Percentiles rank a stretch among this genome's conserved stretches.
These are phyloP conservation scores for Myxozyma lipomycoides DNA, from an alignment of 805 yeast genomes.

Conservation along the genomic window DNA sequence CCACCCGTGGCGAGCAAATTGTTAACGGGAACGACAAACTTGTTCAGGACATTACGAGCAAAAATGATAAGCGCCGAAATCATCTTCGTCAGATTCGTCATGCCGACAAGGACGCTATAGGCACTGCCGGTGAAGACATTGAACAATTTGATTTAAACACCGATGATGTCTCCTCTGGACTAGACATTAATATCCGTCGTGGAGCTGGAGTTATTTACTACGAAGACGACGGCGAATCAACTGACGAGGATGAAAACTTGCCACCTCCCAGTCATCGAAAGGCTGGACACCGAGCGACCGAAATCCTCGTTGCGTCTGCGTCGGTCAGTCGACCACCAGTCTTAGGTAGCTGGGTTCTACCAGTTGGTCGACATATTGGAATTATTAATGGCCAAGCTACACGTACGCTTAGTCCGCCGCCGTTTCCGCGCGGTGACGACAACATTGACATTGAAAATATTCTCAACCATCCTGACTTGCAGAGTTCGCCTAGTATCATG, in stretches of 20 bases:
- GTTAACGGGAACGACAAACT: slow-evolving; percentile 26
- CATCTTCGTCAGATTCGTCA: slow-evolving; percentile 1
- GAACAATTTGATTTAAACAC: slow-evolving; percentile 18
- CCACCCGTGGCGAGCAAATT: slow-evolving; percentile 33
- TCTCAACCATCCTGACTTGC: slow-evolving; percentile 1
- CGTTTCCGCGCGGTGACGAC: slow-evolving; percentile 18
- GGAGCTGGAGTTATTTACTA: slow-evolving; percentile 37
- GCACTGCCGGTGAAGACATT: slow-evolving; percentile 27
- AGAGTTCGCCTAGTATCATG: slow-evolving; percentile 11
- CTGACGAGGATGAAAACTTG: slow-evolving; percentile 84
- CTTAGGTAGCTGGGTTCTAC: slow-evolving; percentile 84
- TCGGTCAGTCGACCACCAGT: slow-evolving; percentile 88
- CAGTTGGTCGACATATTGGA: slow-evolving; percentile 75
- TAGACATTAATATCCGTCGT: slow-evolving; percentile 29
- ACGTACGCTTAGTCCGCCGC: slow-evolving; percentile 62
- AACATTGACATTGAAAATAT: not conserved
- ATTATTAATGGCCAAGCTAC: slow-evolving; percentile 94
- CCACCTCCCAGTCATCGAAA: slow-evolving; percentile 64
- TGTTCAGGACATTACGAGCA: slow-evolving; percentile 8
- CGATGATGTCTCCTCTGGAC: slow-evolving; percentile 38
- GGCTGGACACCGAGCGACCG: slow-evolving; percentile 80
- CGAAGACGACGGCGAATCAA: slow-evolving; percentile 70
- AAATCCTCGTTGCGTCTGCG: slow-evolving; percentile 74
- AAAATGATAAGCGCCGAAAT: slow-evolving; percentile 13
- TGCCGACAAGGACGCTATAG: slow-evolving; percentile 24